These are phyloP conservation scores for Lipomyces chichibuensis DNA, from an alignment of 805 yeast species.

Conservation along the genomic window DNA sequence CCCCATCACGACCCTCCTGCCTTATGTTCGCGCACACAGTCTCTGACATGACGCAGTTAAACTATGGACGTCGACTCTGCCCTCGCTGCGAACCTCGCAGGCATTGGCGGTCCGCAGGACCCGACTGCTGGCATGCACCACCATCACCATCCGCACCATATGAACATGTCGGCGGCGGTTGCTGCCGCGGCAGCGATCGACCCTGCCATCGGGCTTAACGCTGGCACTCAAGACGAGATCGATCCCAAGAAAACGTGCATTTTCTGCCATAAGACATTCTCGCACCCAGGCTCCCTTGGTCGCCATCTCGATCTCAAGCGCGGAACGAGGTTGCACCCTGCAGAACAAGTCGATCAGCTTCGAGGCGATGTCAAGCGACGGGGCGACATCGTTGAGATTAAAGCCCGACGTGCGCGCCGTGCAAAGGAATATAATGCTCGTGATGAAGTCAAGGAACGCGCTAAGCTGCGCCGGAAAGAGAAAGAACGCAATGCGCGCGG, in stretches of 20 bases:
- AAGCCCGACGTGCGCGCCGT: constrained; percentile 48
- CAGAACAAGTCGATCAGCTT: constrained; percentile 51
- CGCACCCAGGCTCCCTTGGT: constrained; percentile 63
- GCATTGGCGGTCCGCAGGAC: constrained; percentile 25
- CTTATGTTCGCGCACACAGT: not conserved
- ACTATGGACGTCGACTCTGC: constrained; percentile 32
- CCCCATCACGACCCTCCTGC: not conserved
- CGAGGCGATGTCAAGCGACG: constrained; percentile 57
- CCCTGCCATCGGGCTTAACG: constrained; percentile 22
- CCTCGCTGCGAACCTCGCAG: constrained; percentile 33
- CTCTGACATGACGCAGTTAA: not conserved
- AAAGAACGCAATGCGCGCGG: constrained; percentile 52
- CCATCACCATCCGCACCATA: constrained; percentile 30
- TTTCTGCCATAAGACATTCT: constrained; percentile 58
- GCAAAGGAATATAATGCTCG: constrained; percentile 53
- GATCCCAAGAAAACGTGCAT: constrained; percentile 49
- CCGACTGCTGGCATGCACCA: constrained; percentile 26
- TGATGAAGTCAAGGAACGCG: constrained; percentile 53
- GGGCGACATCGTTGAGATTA: constrained; percentile 52
- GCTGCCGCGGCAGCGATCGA: constrained; percentile 37
- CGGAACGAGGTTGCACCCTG: constrained; percentile 58
- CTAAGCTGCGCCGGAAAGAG: constrained; percentile 50
- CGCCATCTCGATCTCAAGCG: constrained; percentile 61
- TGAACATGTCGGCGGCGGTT: constrained; percentile 28
- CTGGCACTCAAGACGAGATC: constrained; percentile 19